phyloP scores from a whole-genome alignment of 208 protist genomes.

The Leishmania martiniquensis region DNA sequence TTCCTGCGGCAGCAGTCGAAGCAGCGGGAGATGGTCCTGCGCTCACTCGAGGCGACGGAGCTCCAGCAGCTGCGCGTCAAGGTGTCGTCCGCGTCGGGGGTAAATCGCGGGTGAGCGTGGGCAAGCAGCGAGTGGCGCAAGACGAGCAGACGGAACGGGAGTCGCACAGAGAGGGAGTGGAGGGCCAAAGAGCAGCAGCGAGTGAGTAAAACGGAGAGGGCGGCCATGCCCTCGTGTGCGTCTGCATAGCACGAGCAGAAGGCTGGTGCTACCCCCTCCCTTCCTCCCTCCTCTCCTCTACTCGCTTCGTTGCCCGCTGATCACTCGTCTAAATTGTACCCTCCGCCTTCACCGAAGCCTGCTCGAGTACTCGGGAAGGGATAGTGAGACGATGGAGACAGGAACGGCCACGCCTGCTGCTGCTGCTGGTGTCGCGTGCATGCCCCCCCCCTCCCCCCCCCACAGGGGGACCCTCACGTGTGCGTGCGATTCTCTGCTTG shows the following conservation, averaged over 20 bases:
- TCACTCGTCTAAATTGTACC: background rate
- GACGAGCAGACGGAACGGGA: background rate
- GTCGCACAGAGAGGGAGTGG: background rate
- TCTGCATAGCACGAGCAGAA: background rate
- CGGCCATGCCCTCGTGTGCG: background rate
- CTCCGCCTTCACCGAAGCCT: background rate
- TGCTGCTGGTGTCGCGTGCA: background rate
- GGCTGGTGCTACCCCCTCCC: background rate
- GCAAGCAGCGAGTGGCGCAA: background rate
- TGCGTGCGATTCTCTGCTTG: background rate
- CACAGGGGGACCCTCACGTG: too few species aligned
- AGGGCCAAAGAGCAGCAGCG: background rate
- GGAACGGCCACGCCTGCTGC: background rate
- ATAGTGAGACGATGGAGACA: background rate
- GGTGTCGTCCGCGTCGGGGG: constrained; percentile 21
- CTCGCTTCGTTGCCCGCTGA: background rate
- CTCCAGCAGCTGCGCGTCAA: constrained; percentile 32
- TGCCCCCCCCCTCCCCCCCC: too few species aligned
- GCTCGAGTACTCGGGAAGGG: background rate
- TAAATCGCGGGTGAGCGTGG: constrained; percentile 4
- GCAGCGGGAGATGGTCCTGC: constrained; percentile 30
- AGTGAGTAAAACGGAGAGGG: too few species aligned
- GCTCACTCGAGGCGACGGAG: constrained; percentile 36
- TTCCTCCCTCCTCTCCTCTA: background rate
- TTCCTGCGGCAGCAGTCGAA: constrained; percentile 31